Conservation (phyloP, 495 filamentous ascomycete genomes). For the Patellaria atrata region DNA sequence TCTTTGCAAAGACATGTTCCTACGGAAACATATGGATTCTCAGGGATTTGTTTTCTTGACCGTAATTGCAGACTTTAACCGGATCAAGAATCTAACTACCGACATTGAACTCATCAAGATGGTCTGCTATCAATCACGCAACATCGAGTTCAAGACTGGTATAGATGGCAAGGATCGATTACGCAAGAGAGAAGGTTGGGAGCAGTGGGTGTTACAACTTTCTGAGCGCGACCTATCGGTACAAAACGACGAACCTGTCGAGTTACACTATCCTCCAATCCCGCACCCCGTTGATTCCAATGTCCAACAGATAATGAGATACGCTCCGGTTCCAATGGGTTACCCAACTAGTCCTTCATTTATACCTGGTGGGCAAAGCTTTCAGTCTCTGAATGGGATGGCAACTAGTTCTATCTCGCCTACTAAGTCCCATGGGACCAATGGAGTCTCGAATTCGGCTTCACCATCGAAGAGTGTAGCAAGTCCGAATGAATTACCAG, state of each 20-base stretch:
- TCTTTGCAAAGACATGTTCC: constrained; percentile 82
- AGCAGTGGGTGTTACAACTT: constrained; percentile 58
- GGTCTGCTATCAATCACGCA: constrained; percentile 54
- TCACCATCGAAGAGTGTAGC: constrained; percentile 6
- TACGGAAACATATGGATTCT: constrained; percentile 83
- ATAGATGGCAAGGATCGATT: constrained; percentile 66
- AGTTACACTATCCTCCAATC: constrained; percentile 23
- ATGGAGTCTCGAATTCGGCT: constrained; percentile 4
- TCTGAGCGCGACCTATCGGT: constrained; percentile 46
- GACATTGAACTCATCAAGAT: constrained; percentile 59
- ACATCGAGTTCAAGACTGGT: constrained; percentile 53
- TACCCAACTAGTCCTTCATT: constrained; percentile 6
- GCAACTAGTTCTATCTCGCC: constrained; percentile 1
- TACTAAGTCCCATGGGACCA: neutral
- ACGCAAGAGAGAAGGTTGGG: constrained; percentile 63
- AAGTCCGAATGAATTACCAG: constrained; percentile 4
- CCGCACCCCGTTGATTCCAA: constrained; percentile 21
- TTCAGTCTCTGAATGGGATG: constrained; percentile 11
- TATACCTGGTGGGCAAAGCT: constrained; percentile 4
- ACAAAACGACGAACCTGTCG: constrained; percentile 41
- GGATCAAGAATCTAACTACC: constrained; percentile 60
- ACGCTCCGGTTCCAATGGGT: constrained; percentile 5
- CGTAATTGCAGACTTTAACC: constrained; percentile 69
- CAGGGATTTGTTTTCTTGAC: constrained; percentile 76
- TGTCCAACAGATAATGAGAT: constrained; percentile 1